phyloP scores from a whole-genome alignment of 192 early-diverging fungal genomes.

The Cladochytrium replicatum region DNA sequence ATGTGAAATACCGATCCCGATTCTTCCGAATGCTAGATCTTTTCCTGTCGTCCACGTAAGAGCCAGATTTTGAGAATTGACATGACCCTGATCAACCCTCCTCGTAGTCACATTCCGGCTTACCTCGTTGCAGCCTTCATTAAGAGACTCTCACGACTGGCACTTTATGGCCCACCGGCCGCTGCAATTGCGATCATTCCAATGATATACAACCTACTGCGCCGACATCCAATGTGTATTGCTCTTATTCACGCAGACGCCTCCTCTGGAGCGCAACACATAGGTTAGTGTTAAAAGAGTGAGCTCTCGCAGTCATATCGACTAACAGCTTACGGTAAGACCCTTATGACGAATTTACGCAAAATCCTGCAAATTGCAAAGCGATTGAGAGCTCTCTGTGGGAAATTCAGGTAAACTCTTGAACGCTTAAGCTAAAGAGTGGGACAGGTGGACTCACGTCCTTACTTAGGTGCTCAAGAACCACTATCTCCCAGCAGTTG shows the following conservation, averaged over 20 bases:
- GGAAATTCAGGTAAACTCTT: conserved; percentile 50
- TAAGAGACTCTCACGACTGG: conserved; percentile 79
- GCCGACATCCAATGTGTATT: conserved; percentile 84
- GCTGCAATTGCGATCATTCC: conserved; percentile 80
- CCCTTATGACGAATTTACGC: conserved; percentile 46
- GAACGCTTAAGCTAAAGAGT: not conserved
- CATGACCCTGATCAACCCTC: not conserved
- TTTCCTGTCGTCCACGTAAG: conserved; percentile 77
- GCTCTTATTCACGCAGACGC: conserved; percentile 78
- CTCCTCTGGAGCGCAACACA: conserved; percentile 5
- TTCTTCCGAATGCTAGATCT: conserved; percentile 87
- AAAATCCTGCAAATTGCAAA: conserved; percentile 65
- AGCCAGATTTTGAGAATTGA: not conserved
- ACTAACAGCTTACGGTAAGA: too few species aligned
- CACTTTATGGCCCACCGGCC: conserved; percentile 75
- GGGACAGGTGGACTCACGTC: not conserved
- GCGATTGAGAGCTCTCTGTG: conserved; percentile 85
- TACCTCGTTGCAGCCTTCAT: conserved; percentile 88
- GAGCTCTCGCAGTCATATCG: too few species aligned
- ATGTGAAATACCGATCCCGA: conserved; percentile 88
- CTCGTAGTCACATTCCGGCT: conserved; percentile 74
- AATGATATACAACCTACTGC: conserved; percentile 84
- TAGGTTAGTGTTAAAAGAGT: too few species aligned
- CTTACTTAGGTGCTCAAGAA: conserved; percentile 62
- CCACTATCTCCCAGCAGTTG: conserved; percentile 82